Conservation (phyloP, 352 stramenopile species). For the Aphanomyces cochlioides region DNA sequence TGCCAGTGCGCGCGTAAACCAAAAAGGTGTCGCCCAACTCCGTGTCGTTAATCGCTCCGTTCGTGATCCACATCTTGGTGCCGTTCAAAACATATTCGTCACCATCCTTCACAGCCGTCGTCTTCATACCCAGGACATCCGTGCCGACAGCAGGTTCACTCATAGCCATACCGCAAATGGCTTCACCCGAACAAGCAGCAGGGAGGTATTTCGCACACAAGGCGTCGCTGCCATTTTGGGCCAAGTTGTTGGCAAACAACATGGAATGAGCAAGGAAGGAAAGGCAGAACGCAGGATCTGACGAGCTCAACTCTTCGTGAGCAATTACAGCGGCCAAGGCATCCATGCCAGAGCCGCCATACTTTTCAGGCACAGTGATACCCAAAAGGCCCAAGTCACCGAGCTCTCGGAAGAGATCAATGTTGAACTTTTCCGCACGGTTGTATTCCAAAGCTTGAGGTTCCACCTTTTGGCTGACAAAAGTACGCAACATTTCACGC, state of each 20-base stretch:
- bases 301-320: constrained; percentile 95
- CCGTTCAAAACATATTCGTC: constrained; percentile 90
- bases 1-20: constrained; percentile 96
- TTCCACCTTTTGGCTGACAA: constrained; percentile 96
- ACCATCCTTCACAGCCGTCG: constrained; percentile 84
- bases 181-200: constrained; percentile 85
- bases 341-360: constrained; percentile 95
- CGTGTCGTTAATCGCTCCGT: constrained; percentile 94
- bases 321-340: constrained; percentile 92
- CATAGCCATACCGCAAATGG: constrained; percentile 99
- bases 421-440: constrained; percentile 96
- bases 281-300: constrained; percentile 97
- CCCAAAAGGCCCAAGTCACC: constrained; percentile 94
- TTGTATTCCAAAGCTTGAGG: constrained; percentile 96
- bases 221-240: constrained; percentile 83
- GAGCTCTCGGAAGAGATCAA: constrained; percentile 92
- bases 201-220: constrained; percentile 90
- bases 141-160: constrained; percentile 96
- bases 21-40: constrained; percentile 97
- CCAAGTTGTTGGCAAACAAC: constrained; percentile 93
- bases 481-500: constrained; percentile 91
- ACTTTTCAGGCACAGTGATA: constrained; percentile 94
- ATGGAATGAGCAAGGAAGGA: constrained; percentile 95
- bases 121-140: constrained; percentile 94
- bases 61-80: constrained; percentile 99